Conservation (phyloP, 2,329 filamentous ascomycete species). For the Dactylellina drechsleri region DNA sequence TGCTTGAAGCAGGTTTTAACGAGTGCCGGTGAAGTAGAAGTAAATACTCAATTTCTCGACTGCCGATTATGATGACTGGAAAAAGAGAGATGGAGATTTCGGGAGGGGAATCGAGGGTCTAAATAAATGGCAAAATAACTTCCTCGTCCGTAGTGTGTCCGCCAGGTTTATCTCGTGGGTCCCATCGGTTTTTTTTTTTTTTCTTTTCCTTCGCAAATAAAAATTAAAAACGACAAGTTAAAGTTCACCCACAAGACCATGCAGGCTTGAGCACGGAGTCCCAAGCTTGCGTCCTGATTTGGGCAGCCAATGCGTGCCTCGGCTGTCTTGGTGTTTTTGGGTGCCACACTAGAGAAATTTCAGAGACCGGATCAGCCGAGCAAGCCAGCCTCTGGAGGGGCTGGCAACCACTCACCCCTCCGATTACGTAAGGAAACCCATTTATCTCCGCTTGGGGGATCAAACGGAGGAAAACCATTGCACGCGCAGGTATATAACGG, state of each 20-base stretch:
- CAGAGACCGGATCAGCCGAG: conserved; percentile 30
- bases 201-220: conserved; percentile 38
- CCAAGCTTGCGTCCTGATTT: conserved; percentile 15
- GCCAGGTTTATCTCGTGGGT: background rate
- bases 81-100: conserved; percentile 4
- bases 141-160: conserved; percentile 1
- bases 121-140: conserved; percentile 10
- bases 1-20: background rate
- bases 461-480: conserved; percentile 15
- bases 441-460: conserved; percentile 24
- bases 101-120: conserved; percentile 49
- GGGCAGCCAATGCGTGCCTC: conserved; percentile 21
- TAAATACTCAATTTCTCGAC: background rate
- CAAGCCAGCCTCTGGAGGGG: background rate
- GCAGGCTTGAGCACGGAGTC: conserved; percentile 31
- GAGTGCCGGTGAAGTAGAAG: background rate
- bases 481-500: conserved; percentile 20
- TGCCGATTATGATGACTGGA: conserved; percentile 13
- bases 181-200: conserved; percentile 18
- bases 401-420: background rate
- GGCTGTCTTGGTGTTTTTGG: conserved; percentile 1
- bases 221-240: conserved; percentile 8
- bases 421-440: conserved; percentile 28
- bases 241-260: background rate
- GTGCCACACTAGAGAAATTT: background rate